Evolutionary conservation across 306 rosid species (phyloP).

Genomic region (Prunus kanzakura): DNA sequence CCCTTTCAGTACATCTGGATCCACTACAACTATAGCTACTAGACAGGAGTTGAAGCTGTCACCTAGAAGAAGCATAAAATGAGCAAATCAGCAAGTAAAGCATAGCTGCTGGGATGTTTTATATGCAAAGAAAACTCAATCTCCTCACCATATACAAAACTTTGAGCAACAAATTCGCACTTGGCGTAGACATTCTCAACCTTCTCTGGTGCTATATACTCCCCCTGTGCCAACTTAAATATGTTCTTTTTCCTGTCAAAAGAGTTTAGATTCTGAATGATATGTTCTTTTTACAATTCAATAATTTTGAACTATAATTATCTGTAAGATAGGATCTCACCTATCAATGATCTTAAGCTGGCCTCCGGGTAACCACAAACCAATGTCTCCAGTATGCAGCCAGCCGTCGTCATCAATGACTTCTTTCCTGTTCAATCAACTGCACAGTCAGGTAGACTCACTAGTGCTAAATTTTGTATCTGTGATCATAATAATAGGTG

Average conservation of each 20-base stretch:
- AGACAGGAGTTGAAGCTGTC: conserved; percentile 78
- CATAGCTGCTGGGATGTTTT: background rate
- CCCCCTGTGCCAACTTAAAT: conserved; percentile 96
- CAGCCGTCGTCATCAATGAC: conserved; percentile 73
- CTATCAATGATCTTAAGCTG: conserved; percentile 89
- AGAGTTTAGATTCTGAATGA: background rate
- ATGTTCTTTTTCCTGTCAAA: conserved; percentile 79
- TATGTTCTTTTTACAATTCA: background rate
- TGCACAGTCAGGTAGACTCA: background rate
- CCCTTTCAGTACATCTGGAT: conserved; percentile 58
- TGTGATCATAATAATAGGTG: background rate
- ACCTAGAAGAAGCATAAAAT: conserved; percentile 40
- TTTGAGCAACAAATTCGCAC: conserved; percentile 74
- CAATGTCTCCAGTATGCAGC: conserved; percentile 89
- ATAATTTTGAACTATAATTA: too few species aligned
- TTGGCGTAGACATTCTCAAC: conserved; percentile 79
- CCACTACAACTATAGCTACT: conserved; percentile 77
- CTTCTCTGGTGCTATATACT: conserved; percentile 95
- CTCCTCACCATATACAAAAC: conserved; percentile 84
- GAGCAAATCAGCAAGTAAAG: background rate
- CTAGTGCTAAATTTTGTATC: conserved; percentile 13
- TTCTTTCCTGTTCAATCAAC: conserved; percentile 60
- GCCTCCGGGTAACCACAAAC: conserved; percentile 77
- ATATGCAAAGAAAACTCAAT: conserved; percentile 1
- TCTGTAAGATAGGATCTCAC: conserved; percentile 27